Evolutionary conservation across 2,329 filamentous ascomycete species (phyloP).

Genomic region (Fusarium sp.): DNA sequence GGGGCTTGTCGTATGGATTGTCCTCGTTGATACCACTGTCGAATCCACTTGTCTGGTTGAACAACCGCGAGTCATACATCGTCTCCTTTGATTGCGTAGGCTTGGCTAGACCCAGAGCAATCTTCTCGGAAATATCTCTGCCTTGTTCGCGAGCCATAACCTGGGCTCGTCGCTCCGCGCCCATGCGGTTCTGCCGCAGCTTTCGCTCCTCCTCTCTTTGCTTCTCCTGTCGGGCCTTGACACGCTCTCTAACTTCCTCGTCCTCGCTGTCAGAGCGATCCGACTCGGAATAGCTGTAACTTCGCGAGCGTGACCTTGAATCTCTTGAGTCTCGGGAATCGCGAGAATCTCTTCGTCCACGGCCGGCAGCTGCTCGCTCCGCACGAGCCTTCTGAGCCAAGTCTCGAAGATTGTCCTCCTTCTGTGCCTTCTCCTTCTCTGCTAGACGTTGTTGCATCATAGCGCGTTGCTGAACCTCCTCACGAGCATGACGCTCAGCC

Average conservation of each 20-base stretch:
- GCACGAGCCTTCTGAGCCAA: slow-evolving; percentile 93
- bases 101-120: slow-evolving; percentile 93
- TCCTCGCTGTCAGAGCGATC: slow-evolving; percentile 71
- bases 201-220: slow-evolving; percentile 89
- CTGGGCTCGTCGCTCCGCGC: slow-evolving; percentile 90
- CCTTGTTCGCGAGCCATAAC: slow-evolving; percentile 96
- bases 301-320: slow-evolving; percentile 60
- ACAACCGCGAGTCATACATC: slow-evolving; percentile 97
- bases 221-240: slow-evolving; percentile 82
- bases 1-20: slow-evolving; percentile 95
- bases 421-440: slow-evolving; percentile 95
- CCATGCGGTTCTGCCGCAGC: slow-evolving; percentile 94
- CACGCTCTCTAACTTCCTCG: slow-evolving; percentile 80
- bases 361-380: slow-evolving; percentile 73
- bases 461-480: slow-evolving; percentile 93
- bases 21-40: slow-evolving; percentile 96
- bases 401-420: slow-evolving; percentile 91
- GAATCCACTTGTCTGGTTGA: slow-evolving; percentile 94
- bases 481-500: slow-evolving; percentile 92
- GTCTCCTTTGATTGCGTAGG: slow-evolving; percentile 91
- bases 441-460: slow-evolving; percentile 96
- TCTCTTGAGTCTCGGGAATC: slow-evolving; percentile 59
- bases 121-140: slow-evolving; percentile 96
- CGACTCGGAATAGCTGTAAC: slow-evolving; percentile 68
- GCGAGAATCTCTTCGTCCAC: slow-evolving; percentile 58